These are phyloP conservation scores for Russula griseocarnosa DNA, from an alignment of 768 basidiomycete genomes.

Conservation along the genomic window DNA sequence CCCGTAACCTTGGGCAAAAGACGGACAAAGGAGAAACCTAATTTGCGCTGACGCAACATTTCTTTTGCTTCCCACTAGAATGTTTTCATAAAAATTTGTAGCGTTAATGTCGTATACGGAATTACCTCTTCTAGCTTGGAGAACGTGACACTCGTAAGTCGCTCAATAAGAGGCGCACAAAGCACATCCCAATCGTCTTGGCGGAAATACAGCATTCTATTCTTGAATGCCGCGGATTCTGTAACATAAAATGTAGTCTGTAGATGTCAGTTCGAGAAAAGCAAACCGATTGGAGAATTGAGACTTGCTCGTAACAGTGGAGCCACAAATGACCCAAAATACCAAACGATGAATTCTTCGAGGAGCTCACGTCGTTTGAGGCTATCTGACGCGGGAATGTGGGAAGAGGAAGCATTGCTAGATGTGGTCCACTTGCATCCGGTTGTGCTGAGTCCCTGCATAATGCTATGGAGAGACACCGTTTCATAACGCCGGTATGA, in stretches of 20 bases:
- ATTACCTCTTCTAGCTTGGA: conserved; percentile 62
- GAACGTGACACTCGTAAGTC: conserved; percentile 70
- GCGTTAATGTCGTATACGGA: neutral
- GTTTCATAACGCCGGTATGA: conserved; percentile 76
- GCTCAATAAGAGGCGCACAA: conserved; percentile 74
- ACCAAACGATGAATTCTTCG: conserved; percentile 92
- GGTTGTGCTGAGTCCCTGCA: conserved; percentile 71
- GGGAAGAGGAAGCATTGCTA: conserved; percentile 35
- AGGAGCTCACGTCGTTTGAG: conserved; percentile 75
- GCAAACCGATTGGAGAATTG: neutral
- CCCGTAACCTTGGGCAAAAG: conserved; percentile 93
- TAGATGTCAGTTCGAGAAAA: neutral
- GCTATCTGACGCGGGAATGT: conserved; percentile 61
- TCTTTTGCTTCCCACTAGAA: conserved; percentile 59
- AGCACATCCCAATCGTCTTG: conserved; percentile 91
- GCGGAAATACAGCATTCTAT: conserved; percentile 84
- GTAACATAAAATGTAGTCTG: conserved; percentile 95
- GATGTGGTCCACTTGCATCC: conserved; percentile 79
- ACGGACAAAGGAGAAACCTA: conserved; percentile 84
- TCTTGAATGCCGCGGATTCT: conserved; percentile 80
- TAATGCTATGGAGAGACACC: conserved; percentile 63
- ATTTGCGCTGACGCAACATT: conserved; percentile 62
- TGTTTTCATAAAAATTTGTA: neutral
- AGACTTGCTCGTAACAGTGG: conserved; percentile 67
- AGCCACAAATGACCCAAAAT: conserved; percentile 80